A percentile compares a stretch with the other conserved stretches of the same genome.
These are phyloP conservation scores for Didymella segeticola DNA, from an alignment of 2,329 filamentous ascomycete species.

Conservation along the genomic window DNA sequence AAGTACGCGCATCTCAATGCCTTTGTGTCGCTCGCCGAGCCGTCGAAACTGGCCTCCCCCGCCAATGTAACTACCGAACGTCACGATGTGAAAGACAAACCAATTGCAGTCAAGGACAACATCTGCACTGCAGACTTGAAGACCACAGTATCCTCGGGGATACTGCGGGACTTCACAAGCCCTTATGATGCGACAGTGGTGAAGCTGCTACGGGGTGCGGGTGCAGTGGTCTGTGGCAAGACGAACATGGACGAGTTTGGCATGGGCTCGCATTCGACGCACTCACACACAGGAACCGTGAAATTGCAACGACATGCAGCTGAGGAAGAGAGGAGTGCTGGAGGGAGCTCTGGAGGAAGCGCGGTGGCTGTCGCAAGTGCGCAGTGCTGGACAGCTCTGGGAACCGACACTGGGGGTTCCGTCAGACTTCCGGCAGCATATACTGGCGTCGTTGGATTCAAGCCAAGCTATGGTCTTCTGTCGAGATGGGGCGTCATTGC, in stretches of 20 bases:
- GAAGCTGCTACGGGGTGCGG: slow-evolving; percentile 67
- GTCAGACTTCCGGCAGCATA: slow-evolving; percentile 88
- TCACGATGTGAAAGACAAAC: slow-evolving; percentile 35
- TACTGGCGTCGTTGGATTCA: slow-evolving; percentile 82
- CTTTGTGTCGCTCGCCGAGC: slow-evolving; percentile 41
- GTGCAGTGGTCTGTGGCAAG: slow-evolving; percentile 73
- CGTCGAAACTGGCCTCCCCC: slow-evolving; percentile 30
- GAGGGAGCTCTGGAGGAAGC: slow-evolving; percentile 84
- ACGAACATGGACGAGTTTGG: slow-evolving; percentile 96
- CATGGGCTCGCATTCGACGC: slow-evolving; percentile 83
- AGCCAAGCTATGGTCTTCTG: slow-evolving; percentile 88
- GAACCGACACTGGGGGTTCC: slow-evolving; percentile 92
- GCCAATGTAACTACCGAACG: slow-evolving; percentile 13
- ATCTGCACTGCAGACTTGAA: slow-evolving; percentile 54
- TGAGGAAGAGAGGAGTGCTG: slow-evolving; percentile 44
- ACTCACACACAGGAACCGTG: slow-evolving; percentile 73
- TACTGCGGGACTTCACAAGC: slow-evolving; percentile 71
- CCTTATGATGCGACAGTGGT: slow-evolving; percentile 87
- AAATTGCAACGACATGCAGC: slow-evolving; percentile 52
- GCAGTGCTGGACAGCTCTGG: slow-evolving; percentile 73
- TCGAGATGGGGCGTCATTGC: slow-evolving; percentile 86
- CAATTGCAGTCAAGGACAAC: slow-evolving; percentile 60
- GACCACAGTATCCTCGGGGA: slow-evolving; percentile 84
- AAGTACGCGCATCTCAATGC: slow-evolving; percentile 47
- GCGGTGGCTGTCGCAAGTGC: slow-evolving; percentile 78